Percentiles rank a stretch among this genome's conserved stretches.
Evolutionary conservation across 331 rosid species (phyloP).

Genomic region (Acacia pycnantha): DNA sequence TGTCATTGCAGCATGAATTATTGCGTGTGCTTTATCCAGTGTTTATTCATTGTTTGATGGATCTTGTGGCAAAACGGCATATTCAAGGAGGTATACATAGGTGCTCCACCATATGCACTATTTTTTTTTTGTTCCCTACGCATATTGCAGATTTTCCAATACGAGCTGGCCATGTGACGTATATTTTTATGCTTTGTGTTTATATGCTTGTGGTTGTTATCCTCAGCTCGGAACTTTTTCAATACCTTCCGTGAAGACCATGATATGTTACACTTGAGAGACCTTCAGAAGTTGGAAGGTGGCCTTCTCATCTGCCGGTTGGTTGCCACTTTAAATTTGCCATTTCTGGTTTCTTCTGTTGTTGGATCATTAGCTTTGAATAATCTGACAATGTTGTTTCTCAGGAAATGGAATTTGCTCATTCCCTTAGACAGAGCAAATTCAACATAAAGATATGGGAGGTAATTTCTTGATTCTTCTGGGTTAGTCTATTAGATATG

Average conservation of each 20-base stretch:
- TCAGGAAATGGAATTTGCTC: slow-evolving; percentile 98
- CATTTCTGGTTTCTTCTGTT: background rate
- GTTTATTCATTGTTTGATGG: slow-evolving; percentile 78
- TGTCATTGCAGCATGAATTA: slow-evolving; percentile 67
- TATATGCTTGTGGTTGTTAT: slow-evolving; percentile 30
- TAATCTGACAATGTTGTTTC: slow-evolving; percentile 12
- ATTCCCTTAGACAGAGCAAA: slow-evolving; percentile 83
- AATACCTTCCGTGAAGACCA: slow-evolving; percentile 93
- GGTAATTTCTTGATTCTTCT: slow-evolving; percentile 45
- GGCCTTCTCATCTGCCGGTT: slow-evolving; percentile 89
- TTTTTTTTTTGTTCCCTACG: background rate
- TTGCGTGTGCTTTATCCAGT: slow-evolving; percentile 86
- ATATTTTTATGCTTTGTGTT: slow-evolving; percentile 22
- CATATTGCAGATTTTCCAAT: background rate
- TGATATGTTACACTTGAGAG: slow-evolving; percentile 87
- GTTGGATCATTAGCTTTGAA: slow-evolving; percentile 16
- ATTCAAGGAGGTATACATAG: slow-evolving; percentile 60
- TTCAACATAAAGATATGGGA: slow-evolving; percentile 93
- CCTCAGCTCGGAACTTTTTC: slow-evolving; percentile 83
- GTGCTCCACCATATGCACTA: background rate
- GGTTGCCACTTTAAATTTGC: slow-evolving; percentile 2
- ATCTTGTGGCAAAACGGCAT: slow-evolving; percentile 78
- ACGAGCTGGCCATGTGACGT: background rate
- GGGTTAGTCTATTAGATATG: background rate
- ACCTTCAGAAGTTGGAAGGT: slow-evolving; percentile 94